Conservation (phyloP, 2,329 filamentous ascomycete genomes). For the Ascochyta rabiei region DNA sequence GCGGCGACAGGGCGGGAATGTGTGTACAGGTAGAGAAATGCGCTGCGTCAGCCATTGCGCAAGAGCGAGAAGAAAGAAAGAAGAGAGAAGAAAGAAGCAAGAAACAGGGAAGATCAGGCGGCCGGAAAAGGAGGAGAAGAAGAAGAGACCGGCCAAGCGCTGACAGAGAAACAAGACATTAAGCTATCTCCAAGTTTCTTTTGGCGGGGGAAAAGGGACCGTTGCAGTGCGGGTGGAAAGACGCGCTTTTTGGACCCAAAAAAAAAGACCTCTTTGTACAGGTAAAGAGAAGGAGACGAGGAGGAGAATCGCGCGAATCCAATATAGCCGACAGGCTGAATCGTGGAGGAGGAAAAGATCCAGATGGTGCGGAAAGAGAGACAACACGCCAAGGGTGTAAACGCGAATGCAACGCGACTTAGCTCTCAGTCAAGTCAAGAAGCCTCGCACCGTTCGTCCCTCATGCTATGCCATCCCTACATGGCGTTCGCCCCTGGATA, state of each 20-base stretch:
- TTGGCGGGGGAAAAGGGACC: constrained; percentile 2
- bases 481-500: constrained; percentile 43
- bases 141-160: background rate
- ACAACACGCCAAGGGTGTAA: background rate
- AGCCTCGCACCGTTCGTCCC: background rate
- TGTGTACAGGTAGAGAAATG: background rate
- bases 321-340: background rate
- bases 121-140: background rate
- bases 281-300: background rate
- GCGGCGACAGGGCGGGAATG: background rate
- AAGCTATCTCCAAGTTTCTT: constrained; percentile 12
- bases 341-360: background rate
- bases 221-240: background rate
- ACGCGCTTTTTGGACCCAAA: background rate
- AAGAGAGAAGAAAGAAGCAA: background rate
- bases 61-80: background rate
- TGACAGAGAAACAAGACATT: constrained; percentile 11
- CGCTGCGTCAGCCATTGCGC: too few species aligned
- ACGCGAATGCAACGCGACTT: background rate
- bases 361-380: background rate
- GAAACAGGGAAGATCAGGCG: background rate
- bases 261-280: constrained; percentile 13
- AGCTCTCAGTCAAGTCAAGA: background rate
- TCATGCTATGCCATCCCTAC: constrained; percentile 25
- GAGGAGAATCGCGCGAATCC: background rate